A percentile compares a stretch with the other conserved stretches of the same genome.
Conservation (phyloP, 1,139 yeast genomes). For the Geotrichum candidum region DNA sequence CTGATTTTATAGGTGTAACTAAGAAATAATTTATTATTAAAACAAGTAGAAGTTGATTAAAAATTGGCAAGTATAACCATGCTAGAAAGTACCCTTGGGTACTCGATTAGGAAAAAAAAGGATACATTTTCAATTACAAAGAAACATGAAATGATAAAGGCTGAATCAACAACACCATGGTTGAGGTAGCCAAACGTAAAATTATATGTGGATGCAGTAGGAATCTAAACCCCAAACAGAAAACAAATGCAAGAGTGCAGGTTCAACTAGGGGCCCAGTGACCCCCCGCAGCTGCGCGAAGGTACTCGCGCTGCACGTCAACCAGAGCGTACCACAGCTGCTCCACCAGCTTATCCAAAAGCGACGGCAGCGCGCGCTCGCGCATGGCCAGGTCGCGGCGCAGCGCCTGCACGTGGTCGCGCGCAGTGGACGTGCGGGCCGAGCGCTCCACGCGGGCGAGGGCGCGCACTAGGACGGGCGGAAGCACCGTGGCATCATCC, state of each 20-base stretch:
- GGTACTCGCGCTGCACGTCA: conserved; percentile 9
- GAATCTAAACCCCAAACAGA: too few relatives aligned
- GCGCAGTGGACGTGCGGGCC: conserved; percentile 8
- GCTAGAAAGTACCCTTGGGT: too few relatives aligned
- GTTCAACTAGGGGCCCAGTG: neutral
- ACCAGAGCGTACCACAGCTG: conserved; percentile 14
- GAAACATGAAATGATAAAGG: too few relatives aligned
- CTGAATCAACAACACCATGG: too few relatives aligned
- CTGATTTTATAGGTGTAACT: neutral
- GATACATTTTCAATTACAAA: too few relatives aligned
- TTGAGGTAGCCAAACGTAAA: too few relatives aligned
- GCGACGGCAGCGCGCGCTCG: conserved; percentile 9
- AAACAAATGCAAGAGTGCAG: too few relatives aligned
- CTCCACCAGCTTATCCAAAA: conserved; percentile 13
- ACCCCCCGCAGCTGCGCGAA: neutral
- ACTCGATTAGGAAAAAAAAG: too few relatives aligned
- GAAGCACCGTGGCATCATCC: conserved; percentile 1
- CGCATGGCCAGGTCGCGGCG: conserved; percentile 5
- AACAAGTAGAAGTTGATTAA: too few relatives aligned
- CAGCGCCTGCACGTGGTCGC: conserved; percentile 6
- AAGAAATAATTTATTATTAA: too few relatives aligned
- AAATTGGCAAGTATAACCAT: too few relatives aligned
- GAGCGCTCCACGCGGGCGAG: conserved; percentile 6
- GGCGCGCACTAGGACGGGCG: conserved; percentile 3
- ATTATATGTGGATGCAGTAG: too few relatives aligned